phyloP scores from a whole-genome alignment of 2,329 filamentous ascomycete genomes.

The Arthrinium puccinioides region DNA sequence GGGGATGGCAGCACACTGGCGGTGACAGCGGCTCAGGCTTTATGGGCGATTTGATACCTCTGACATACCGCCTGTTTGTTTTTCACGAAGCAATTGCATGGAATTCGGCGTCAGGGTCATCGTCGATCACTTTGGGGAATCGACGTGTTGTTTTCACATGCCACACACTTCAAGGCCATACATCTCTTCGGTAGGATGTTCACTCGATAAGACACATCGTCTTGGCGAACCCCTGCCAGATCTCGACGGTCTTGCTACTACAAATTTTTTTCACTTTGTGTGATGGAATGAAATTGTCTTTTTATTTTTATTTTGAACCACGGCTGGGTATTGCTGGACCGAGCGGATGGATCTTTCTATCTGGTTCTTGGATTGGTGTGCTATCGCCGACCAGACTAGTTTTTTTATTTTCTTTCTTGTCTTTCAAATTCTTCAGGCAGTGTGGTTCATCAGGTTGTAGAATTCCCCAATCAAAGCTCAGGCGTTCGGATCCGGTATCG shows the following conservation, averaged over 20 bases:
- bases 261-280: conserved; percentile 4
- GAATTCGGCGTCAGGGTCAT: conserved; percentile 22
- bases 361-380: no score
- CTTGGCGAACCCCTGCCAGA: conserved; percentile 10
- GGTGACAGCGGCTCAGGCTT: background rate
- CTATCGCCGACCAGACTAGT: no score
- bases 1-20: background rate
- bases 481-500: conserved; percentile 3
- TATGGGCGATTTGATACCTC: conserved; percentile 3
- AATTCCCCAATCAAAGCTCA: conserved; percentile 8
- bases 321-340: no score
- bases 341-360: no score
- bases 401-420: conserved; percentile 2
- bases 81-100: conserved; percentile 22
- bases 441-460: conserved; percentile 7
- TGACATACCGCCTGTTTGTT: conserved; percentile 5
- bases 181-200: background rate
- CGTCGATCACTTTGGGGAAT: conserved; percentile 16
- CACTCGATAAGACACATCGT: conserved; percentile 6
- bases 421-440: conserved; percentile 5
- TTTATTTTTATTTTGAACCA: no score
- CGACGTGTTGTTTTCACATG: conserved; percentile 9
- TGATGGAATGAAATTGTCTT: no score
- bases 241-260: conserved; percentile 4
- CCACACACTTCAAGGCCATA: conserved; percentile 9